Evolutionary conservation across 139 green algal genomes (phyloP).

Genomic region (Micractinium sp.): DNA sequence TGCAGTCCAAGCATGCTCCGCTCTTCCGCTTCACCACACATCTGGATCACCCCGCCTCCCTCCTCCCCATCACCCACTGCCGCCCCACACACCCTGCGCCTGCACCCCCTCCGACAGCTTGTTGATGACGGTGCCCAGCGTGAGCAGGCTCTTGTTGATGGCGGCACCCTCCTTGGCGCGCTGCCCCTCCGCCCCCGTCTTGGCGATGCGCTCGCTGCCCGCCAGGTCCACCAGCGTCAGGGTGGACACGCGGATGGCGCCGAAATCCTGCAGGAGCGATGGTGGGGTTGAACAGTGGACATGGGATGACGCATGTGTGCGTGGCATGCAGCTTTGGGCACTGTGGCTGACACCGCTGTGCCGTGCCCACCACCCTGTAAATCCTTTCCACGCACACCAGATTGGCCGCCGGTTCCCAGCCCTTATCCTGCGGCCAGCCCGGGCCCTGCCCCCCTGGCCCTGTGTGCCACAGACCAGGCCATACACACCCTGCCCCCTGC

Average conservation of each 20-base stretch:
- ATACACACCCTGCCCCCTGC: not conserved
- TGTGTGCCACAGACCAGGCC: not conserved
- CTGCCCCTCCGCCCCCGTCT: constrained; percentile 94
- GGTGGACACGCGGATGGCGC: constrained; percentile 71
- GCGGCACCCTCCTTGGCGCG: constrained; percentile 92
- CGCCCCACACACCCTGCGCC: not conserved
- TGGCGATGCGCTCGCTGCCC: constrained; percentile 88
- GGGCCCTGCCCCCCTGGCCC: not conserved
- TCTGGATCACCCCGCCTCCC: no score
- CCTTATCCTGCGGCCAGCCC: not conserved
- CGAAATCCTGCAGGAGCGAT: constrained; percentile 65
- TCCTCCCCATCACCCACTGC: not conserved
- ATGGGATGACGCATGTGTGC: not conserved
- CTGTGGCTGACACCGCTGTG: not conserved
- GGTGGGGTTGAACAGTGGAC: constrained; percentile 40
- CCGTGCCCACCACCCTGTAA: no score
- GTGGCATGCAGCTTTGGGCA: not conserved
- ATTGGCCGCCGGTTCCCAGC: not conserved
- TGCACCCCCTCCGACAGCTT: constrained; percentile 83
- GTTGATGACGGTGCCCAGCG: constrained; percentile 95
- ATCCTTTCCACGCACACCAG: not conserved
- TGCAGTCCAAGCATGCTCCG: no score
- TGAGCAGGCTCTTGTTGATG: constrained; percentile 95
- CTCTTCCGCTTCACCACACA: no score
- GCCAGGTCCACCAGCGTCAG: constrained; percentile 95